These are phyloP conservation scores for Periglandula ipomoeae DNA, from an alignment of 2,329 filamentous ascomycete genomes.

Conservation along the genomic window DNA sequence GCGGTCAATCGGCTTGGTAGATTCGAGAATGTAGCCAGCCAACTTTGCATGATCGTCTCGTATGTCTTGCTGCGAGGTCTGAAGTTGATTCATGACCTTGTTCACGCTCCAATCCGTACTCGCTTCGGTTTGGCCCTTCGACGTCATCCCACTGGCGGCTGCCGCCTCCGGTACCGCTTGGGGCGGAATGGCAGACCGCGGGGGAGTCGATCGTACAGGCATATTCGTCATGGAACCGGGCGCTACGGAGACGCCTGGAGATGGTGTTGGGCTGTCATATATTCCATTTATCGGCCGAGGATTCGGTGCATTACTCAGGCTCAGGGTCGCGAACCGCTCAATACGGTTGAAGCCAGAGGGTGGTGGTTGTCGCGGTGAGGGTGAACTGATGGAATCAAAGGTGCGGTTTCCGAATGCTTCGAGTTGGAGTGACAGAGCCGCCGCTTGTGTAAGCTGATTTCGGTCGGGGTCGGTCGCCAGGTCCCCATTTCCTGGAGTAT, in stretches of 20 bases:
- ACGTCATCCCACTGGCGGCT: constrained; percentile 10
- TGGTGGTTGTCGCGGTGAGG: constrained; percentile 16
- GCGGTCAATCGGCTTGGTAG: constrained; percentile 31
- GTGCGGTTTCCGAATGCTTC: constrained; percentile 6
- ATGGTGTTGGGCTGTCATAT: background rate
- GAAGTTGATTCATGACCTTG: constrained; percentile 33
- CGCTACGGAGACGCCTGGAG: background rate
- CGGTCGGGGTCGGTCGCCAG: background rate
- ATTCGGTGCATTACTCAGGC: background rate
- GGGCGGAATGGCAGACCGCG: constrained; percentile 8
- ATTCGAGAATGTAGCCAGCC: constrained; percentile 34
- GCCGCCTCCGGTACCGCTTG: constrained; percentile 1
- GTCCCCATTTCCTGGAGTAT: background rate
- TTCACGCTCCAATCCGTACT: constrained; percentile 31
- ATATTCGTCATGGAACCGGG: background rate
- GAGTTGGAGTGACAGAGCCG: background rate
- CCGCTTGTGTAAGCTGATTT: background rate
- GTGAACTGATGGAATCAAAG: constrained; percentile 19
- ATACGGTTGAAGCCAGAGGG: background rate
- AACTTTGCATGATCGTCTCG: constrained; percentile 36
- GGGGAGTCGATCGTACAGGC: constrained; percentile 13
- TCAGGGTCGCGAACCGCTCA: constrained; percentile 3
- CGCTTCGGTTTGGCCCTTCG: constrained; percentile 15
- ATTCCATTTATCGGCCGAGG: background rate
- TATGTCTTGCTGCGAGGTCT: constrained; percentile 32